Percentiles rank a stretch among this genome's conserved stretches.
These are phyloP conservation scores for Penicillium bialowiezense DNA, from an alignment of 495 filamentous ascomycete genomes.

Conservation along the genomic window DNA sequence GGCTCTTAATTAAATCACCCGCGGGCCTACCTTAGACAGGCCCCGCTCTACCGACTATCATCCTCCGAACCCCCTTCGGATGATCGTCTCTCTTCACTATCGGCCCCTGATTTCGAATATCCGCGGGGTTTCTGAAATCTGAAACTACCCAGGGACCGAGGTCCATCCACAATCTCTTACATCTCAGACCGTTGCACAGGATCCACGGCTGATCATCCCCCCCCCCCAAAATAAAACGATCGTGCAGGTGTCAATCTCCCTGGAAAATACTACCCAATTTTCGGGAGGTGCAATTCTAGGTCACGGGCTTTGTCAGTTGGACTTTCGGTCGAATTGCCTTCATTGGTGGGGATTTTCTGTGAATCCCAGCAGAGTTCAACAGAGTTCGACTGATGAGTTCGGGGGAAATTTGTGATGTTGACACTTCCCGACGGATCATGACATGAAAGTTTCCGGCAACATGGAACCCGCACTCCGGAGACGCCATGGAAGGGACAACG, in stretches of 20 bases:
- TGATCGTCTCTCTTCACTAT: slow-evolving; percentile 9
- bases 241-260: slow-evolving; percentile 12
- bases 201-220: slow-evolving; percentile 21
- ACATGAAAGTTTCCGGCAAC: slow-evolving; percentile 22
- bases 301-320: background rate
- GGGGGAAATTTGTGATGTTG: slow-evolving; percentile 19
- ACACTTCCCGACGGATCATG: slow-evolving; percentile 19
- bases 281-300: slow-evolving; percentile 12
- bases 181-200: slow-evolving; percentile 14
- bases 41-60: slow-evolving; percentile 9
- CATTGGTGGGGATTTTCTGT: slow-evolving; percentile 8
- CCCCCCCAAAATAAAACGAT: slow-evolving; percentile 11
- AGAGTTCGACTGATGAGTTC: slow-evolving; percentile 11
- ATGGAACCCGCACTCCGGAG: slow-evolving; percentile 33
- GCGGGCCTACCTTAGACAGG: slow-evolving; percentile 5
- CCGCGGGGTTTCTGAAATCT: slow-evolving; percentile 10
- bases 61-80: slow-evolving; percentile 7
- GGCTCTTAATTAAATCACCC: slow-evolving; percentile 6
- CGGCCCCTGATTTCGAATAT: slow-evolving; percentile 5
- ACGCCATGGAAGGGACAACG: slow-evolving; percentile 22
- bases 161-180: slow-evolving; percentile 5
- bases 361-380: slow-evolving; percentile 9
- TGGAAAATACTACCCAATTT: slow-evolving; percentile 21
- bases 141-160: slow-evolving; percentile 18
- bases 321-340: background rate